phyloP scores from a whole-genome alignment of 2,329 filamentous ascomycete species.

The Colletotrichum graminicola region DNA sequence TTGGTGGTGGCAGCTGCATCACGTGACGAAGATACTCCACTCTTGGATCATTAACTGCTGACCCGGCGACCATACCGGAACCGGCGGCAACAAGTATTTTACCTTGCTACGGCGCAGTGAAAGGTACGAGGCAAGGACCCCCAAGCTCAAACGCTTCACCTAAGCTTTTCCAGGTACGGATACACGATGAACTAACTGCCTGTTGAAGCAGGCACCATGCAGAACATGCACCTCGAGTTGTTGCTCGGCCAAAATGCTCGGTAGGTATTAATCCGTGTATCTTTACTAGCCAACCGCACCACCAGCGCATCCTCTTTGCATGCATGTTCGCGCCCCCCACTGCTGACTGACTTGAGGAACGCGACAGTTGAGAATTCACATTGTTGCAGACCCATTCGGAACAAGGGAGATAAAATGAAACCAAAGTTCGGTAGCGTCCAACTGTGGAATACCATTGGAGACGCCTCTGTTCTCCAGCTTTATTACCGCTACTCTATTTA shows the following conservation, averaged over 20 bases:
- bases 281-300: background rate
- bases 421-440: slow-evolving; percentile 9
- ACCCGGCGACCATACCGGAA: slow-evolving; percentile 38
- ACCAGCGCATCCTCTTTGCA: background rate
- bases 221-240: slow-evolving; percentile 5
- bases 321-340: background rate
- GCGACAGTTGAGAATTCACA: background rate
- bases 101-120: background rate
- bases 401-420: slow-evolving; percentile 27
- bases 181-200: background rate
- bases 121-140: slow-evolving; percentile 17
- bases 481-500: background rate
- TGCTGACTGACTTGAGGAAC: background rate
- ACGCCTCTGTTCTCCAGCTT: slow-evolving; percentile 4
- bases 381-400: slow-evolving; percentile 4
- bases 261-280: slow-evolving; percentile 4
- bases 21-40: slow-evolving; percentile 33
- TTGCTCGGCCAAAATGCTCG: background rate
- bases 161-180: slow-evolving; percentile 11
- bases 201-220: slow-evolving; percentile 12
- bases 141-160: slow-evolving; percentile 3
- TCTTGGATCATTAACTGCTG: slow-evolving; percentile 24
- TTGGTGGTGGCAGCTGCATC: slow-evolving; percentile 41
- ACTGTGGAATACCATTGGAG: slow-evolving; percentile 1
- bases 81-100: slow-evolving; percentile 17